Base-by-base conservation (phyloP, 2,329 filamentous ascomycete species). In the Aspergillus fijiensis region DNA sequence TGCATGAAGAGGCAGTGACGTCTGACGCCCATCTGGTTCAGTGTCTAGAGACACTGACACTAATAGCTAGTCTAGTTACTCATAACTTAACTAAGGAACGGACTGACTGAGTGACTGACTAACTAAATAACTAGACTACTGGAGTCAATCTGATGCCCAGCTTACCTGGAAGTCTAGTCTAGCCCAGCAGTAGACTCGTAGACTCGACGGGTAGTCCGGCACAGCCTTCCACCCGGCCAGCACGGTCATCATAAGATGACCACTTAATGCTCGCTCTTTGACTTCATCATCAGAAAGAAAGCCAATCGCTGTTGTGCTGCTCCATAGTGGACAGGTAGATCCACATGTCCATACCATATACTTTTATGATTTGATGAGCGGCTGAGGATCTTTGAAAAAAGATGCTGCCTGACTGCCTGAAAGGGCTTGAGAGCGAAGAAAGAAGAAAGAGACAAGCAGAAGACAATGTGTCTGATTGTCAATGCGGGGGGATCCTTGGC, bases 401-500 rank as follows among this genome's bases (percentile, higher is more conserved):
- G 27, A 9, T 29, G 27, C 27, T 29, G 27, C 27, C 27, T 27
- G 27, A 27, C 27, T 27, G 27, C 27, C 27, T 29, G 27, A 29
- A 29, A 45, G 16, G 39, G 39, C 39, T 16, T 19, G 39, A 45
- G 39, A 45, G 39, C 39, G 27, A 29, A 29, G 27, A 27, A 27
- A 25, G 25, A 27, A 6, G 25, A 27, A 27, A 27, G 25, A 14
- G 35, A 42, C 1, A 42, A 42, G 14, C n/a, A 42, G 39, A 42
- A 42, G 39, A n/a, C 39, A 33, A 51, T 51, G n/a, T 27, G 23
- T 55, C 47, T 47, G 23, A 39, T 45, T 45, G 52, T 55, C 39
- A 55, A 55, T 55, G 53, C 53, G 53, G 53, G 50, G 21, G 53
- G 42, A 49, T 55, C 12, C 53, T 49, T 55, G 45, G 53, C 53